These are phyloP conservation scores for Cystobasidium onofrii DNA, from an alignment of 768 basidiomycete genomes.

Conservation along the genomic window DNA sequence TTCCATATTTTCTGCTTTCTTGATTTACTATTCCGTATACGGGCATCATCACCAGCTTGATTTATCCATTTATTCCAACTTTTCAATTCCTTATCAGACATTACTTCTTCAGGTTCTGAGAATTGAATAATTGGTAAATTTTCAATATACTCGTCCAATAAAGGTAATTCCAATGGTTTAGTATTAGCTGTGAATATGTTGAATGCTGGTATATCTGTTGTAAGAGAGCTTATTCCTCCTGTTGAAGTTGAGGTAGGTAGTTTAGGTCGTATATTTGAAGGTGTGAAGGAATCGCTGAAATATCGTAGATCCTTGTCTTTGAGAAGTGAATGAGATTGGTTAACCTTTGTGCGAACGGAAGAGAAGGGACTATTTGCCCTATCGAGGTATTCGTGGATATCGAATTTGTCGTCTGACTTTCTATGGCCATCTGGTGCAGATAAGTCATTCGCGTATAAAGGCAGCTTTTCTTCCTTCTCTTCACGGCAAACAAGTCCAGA, in stretches of 20 bases:
- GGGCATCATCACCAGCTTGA: constrained; percentile 1
- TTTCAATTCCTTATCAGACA: constrained; percentile 12
- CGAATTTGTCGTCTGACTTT: neutral
- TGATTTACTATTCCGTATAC: neutral
- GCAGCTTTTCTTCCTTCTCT: neutral
- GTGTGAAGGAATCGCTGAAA: neutral
- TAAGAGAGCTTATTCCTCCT: constrained; percentile 7
- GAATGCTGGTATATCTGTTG: constrained; percentile 50
- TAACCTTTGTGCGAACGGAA: neutral
- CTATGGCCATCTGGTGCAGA: neutral
- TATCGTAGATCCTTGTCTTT: neutral
- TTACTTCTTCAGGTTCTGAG: constrained; percentile 27
- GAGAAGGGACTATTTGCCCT: neutral
- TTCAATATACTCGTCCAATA: constrained; percentile 57
- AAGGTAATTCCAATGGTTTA: constrained; percentile 56
- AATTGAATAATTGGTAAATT: constrained; percentile 51
- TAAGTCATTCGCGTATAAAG: neutral
- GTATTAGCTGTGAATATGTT: constrained; percentile 57
- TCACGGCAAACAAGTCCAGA: neutral
- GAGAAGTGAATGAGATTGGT: neutral
- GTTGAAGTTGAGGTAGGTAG: constrained; percentile 18
- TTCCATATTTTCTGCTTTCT: neutral
- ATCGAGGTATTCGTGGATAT: neutral
- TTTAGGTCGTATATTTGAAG: neutral
- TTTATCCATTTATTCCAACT: constrained; percentile 32